Percentiles rank a stretch among this genome's conserved stretches.
Evolutionary conservation across 345 rosid species (phyloP).

Genomic region (Boechera retrofracta): DNA sequence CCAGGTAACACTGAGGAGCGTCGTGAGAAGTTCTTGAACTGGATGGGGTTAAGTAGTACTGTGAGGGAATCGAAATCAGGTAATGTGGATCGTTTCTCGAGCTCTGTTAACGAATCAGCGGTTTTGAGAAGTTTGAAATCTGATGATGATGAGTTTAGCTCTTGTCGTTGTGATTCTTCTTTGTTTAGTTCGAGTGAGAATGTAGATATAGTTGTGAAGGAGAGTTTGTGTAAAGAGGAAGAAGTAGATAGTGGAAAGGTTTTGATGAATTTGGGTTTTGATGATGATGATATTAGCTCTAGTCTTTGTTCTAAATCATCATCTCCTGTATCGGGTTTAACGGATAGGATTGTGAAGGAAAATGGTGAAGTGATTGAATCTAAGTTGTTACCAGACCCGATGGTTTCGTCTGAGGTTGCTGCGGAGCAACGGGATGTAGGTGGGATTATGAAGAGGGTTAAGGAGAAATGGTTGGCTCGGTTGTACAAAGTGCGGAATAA

Average conservation of each 20-base stretch:
- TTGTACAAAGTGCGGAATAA: constrained; percentile 51
- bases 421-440: constrained; percentile 33
- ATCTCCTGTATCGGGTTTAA: constrained; percentile 6
- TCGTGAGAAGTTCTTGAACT: constrained; percentile 60
- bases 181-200: constrained; percentile 36
- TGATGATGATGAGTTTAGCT: constrained; percentile 66
- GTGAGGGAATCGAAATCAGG: not conserved
- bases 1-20: constrained; percentile 67
- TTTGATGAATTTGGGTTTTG: constrained; percentile 51
- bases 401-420: constrained; percentile 5
- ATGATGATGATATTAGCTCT: constrained; percentile 53
- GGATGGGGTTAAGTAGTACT: constrained; percentile 55
- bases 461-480: constrained; percentile 67
- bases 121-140: constrained; percentile 51
- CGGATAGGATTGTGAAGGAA: constrained; percentile 31
- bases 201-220: constrained; percentile 32
- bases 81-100: constrained; percentile 41
- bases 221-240: constrained; percentile 36
- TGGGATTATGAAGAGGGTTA: constrained; percentile 50
- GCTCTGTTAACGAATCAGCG: constrained; percentile 52
- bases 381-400: not conserved
- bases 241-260: constrained; percentile 56
- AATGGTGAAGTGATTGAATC: constrained; percentile 9
- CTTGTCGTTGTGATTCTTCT: constrained; percentile 51
- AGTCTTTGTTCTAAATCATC: constrained; percentile 54